Conservation (phyloP, 1,139 yeast species). For the Diutina ranongensis region DNA sequence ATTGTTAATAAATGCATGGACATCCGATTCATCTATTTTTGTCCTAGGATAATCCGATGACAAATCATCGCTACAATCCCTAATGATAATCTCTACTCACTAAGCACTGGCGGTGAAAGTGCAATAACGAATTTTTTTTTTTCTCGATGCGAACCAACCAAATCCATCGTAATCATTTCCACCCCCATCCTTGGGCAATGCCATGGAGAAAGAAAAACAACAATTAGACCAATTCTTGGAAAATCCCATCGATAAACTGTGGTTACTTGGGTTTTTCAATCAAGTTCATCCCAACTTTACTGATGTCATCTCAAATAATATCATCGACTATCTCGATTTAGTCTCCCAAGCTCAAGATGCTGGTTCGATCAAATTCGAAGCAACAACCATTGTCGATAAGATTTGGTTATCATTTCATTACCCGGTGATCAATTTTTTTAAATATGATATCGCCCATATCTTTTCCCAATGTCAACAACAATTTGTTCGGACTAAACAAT, state of each 20-base stretch:
- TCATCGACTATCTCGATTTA: slow-evolving; percentile 24
- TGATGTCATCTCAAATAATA: slow-evolving; percentile 23
- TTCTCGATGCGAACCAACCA: no score
- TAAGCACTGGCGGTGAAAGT: no score
- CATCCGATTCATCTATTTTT: no score
- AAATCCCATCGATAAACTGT: slow-evolving; percentile 29
- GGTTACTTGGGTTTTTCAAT: slow-evolving; percentile 32
- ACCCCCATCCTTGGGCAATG: background rate
- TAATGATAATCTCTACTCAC: no score
- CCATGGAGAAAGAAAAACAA: slow-evolving; percentile 1
- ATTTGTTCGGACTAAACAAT: slow-evolving; percentile 10
- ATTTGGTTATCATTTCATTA: slow-evolving; percentile 56
- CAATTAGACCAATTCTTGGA: slow-evolving; percentile 18
- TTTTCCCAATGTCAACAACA: slow-evolving; percentile 12
- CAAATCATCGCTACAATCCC: no score
- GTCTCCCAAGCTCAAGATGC: no score
- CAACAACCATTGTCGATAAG: slow-evolving; percentile 21
- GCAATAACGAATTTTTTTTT: no score
- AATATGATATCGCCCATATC: slow-evolving; percentile 25
- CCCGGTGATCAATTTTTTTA: slow-evolving; percentile 48
- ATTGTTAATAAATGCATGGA: no score
- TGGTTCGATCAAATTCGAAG: background rate
- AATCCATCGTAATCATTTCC: background rate
- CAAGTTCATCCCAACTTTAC: slow-evolving; percentile 25
- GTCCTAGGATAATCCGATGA: no score